Evolutionary conservation across 1,284 basidiomycete species (phyloP).

Genomic region (Pseudozyma tsukubaensis): DNA sequence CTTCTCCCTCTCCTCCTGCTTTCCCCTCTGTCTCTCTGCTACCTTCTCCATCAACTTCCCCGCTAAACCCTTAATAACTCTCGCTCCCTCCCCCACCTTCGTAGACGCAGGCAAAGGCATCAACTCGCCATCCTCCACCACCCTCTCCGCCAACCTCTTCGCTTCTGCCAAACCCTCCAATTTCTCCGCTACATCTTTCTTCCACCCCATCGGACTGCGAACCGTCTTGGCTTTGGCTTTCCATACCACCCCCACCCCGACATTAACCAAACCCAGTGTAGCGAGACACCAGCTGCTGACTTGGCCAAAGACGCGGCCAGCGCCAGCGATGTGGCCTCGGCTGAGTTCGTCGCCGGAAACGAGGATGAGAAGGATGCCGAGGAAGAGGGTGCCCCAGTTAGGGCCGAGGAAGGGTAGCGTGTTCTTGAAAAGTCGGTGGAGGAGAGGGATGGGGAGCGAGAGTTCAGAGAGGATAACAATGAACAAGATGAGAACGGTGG

Average conservation of each 20-base stretch:
- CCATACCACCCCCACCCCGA: slow-evolving; percentile 27
- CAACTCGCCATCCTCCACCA: slow-evolving; percentile 7
- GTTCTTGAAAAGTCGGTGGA: slow-evolving; percentile 45
- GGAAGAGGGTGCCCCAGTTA: slow-evolving; percentile 47
- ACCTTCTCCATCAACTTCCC: slow-evolving; percentile 1
- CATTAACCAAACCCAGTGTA: slow-evolving; percentile 28
- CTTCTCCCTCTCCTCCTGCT: slow-evolving; percentile 1
- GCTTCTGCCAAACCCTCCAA: slow-evolving; percentile 37
- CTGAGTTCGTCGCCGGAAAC: slow-evolving; percentile 33
- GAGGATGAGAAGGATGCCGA: slow-evolving; percentile 48
- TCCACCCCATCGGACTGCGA: slow-evolving; percentile 34
- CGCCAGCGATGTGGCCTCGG: slow-evolving; percentile 7
- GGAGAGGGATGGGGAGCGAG: slow-evolving; percentile 30
- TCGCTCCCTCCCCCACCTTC: not conserved
- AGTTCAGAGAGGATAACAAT: slow-evolving; percentile 48
- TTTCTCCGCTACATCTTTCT: slow-evolving; percentile 28
- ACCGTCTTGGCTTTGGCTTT: slow-evolving; percentile 36
- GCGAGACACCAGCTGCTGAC: slow-evolving; percentile 38
- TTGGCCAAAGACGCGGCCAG: slow-evolving; percentile 17
- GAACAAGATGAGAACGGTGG: slow-evolving; percentile 22
- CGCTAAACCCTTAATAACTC: not conserved
- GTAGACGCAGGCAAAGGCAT: not conserved
- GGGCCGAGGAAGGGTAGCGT: slow-evolving; percentile 51
- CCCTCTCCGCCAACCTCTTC: slow-evolving; percentile 30
- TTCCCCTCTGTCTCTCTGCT: slow-evolving; percentile 5